These are phyloP conservation scores for Populus pruinosa DNA, from an alignment of 345 rosid species.

Conservation along the genomic window DNA sequence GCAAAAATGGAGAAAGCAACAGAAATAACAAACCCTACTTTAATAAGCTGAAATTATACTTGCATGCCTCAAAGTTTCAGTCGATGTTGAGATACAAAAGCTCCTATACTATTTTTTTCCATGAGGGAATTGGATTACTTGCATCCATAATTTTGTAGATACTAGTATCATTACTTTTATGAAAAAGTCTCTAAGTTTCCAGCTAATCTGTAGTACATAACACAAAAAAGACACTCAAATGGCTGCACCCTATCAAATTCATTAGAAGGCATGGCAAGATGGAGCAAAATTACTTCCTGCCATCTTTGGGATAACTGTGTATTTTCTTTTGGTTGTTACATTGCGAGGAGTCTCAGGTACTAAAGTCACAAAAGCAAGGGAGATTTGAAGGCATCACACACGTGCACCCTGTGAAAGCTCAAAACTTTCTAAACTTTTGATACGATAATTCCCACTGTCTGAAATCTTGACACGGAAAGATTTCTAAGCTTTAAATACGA, in stretches of 20 bases:
- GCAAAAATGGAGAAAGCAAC: background rate
- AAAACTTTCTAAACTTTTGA: background rate
- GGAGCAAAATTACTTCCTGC: background rate
- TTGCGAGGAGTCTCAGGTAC: background rate
- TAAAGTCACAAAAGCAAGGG: background rate
- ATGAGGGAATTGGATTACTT: background rate
- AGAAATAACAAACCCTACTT: background rate
- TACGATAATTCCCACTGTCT: background rate
- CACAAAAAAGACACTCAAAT: background rate
- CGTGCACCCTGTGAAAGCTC: conserved; percentile 5
- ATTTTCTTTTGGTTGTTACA: background rate
- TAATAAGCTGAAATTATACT: background rate
- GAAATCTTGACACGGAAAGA: no score
- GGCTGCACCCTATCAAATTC: background rate
- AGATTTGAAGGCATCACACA: background rate
- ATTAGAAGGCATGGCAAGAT: background rate
- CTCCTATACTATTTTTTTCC: background rate
- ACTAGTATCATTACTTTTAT: background rate
- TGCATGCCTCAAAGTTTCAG: background rate
- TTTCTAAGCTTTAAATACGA: background rate
- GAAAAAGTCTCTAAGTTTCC: background rate
- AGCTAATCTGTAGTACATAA: background rate
- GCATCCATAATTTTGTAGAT: background rate
- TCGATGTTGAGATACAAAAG: background rate
- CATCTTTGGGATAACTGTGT: background rate